phyloP scores from a whole-genome alignment of 2,329 filamentous ascomycete genomes.

The Cadophora gregata region DNA sequence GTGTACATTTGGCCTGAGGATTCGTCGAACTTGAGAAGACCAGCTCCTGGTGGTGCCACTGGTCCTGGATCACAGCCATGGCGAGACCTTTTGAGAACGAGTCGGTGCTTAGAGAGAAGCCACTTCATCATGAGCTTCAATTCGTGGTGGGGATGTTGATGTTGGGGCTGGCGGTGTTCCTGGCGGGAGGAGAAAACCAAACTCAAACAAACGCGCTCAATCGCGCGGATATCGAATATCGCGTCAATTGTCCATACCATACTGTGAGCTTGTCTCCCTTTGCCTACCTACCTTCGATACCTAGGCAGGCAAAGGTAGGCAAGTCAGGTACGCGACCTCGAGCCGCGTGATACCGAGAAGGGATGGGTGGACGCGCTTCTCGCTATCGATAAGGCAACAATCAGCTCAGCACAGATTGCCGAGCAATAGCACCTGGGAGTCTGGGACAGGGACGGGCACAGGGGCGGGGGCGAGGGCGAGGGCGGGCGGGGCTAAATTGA shows the following conservation, averaged over 20 bases:
- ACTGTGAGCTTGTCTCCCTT: too few species aligned
- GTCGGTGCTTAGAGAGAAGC: neutral
- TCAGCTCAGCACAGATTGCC: slow-evolving; percentile 9
- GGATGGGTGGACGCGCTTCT: neutral
- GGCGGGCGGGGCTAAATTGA: slow-evolving; percentile 7
- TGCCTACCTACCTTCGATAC: too few species aligned
- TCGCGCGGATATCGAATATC: neutral
- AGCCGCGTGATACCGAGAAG: slow-evolving; percentile 10
- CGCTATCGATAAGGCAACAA: neutral
- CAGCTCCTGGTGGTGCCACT: neutral
- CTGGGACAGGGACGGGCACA: too few species aligned
- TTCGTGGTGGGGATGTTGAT: slow-evolving; percentile 6
- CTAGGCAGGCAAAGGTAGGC: too few species aligned
- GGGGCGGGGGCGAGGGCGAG: too few species aligned
- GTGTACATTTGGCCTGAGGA: slow-evolving; percentile 41
- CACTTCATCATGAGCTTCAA: slow-evolving; percentile 12
- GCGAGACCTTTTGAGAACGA: neutral
- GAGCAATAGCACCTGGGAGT: too few species aligned
- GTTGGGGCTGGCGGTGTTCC: neutral
- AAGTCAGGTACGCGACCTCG: too few species aligned
- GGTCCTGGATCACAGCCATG: neutral
- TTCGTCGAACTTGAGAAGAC: slow-evolving; percentile 35
- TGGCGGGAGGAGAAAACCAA: neutral
- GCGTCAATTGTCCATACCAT: neutral
- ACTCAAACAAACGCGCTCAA: slow-evolving; percentile 6